Evolutionary conservation across 1,284 basidiomycete species (phyloP), one percentile per base, ranked within the genome.

Genomic region (Ceratobasidium sp.): DNA sequence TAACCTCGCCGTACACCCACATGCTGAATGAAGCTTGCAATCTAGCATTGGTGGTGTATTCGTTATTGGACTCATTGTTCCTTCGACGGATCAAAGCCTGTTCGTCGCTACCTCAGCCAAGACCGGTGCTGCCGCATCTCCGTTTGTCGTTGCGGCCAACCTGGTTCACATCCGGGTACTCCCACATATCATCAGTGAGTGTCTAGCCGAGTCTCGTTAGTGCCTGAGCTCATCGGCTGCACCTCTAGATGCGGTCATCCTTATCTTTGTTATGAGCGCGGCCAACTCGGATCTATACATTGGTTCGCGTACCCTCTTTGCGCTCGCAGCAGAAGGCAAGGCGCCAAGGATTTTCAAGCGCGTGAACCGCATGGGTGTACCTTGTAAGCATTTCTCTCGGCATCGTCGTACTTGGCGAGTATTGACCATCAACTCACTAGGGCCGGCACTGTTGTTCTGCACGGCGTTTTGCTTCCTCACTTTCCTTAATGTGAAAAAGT

Each of bases 101-200:
- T 90, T 91, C 82, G 84, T 88, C 54, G 90, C 90, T 7, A 90
- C 88, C 70, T 89, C 88, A 79, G 87, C 90, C 12, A 90, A 88
- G 79, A 85, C 88, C 48, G 91, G 91, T 70, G 90, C 91, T 16
- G 89, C 91, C 18, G 93, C 93, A 3, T 94, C 92, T 66, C 93
- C 94, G 0, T 95, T 95, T 83, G 92, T 94, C 66, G 91, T 95
- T 18, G 83, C 82, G 38, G 82, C 82, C 69, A 81, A 79, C n/a
- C 77, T 82, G 5, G 85, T 85, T 6, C 83, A 84, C 75, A 87
- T 89, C 84, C 83, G 83, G 54, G 84, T 82, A 27, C 81, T 88
- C 6, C 85, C 85, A 4, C 82, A 83, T 74, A 82, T 88, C 70
- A 84, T 87, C 83, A 89, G 88, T 81, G 87, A 86, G 38, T 84